Conservation (phyloP, 2,329 filamentous ascomycete species). For the Cladophialophora chaetospira region DNA sequence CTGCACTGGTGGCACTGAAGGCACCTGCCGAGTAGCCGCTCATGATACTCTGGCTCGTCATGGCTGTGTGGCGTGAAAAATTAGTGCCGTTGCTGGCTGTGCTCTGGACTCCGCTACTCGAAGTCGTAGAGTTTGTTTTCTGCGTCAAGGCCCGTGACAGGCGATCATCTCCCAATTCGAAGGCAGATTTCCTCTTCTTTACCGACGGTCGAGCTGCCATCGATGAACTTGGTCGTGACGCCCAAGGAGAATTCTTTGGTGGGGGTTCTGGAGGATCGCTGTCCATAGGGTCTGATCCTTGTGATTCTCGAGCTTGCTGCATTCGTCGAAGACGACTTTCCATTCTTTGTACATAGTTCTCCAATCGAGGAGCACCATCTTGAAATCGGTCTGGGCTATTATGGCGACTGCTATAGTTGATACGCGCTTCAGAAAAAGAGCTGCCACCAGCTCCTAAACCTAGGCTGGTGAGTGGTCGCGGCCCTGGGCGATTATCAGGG, state of each 20-base stretch:
- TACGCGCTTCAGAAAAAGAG: conserved; percentile 56
- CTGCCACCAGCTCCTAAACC: conserved; percentile 62
- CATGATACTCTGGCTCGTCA: conserved; percentile 85
- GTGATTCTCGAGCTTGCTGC: conserved; percentile 54
- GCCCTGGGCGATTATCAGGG: conserved; percentile 38
- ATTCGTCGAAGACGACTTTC: conserved; percentile 75
- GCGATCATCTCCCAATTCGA: conserved; percentile 70
- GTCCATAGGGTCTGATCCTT: conserved; percentile 51
- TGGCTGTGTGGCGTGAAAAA: conserved; percentile 69
- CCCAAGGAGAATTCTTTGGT: conserved; percentile 54
- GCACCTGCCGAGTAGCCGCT: conserved; percentile 87
- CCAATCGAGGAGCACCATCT: conserved; percentile 69
- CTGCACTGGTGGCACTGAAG: conserved; percentile 93
- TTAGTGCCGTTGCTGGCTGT: conserved; percentile 65
- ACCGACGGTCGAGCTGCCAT: conserved; percentile 43
- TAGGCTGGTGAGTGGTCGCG: conserved; percentile 71
- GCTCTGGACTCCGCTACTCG: conserved; percentile 71
- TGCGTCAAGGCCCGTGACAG: conserved; percentile 82
- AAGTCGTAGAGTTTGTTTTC: conserved; percentile 80
- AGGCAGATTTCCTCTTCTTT: conserved; percentile 57
- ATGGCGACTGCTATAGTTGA: conserved; percentile 55
- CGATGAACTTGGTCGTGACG: conserved; percentile 46
- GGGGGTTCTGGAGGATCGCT: conserved; percentile 63
- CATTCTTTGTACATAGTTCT: conserved; percentile 89
- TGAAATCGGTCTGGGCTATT: conserved; percentile 55